Conservation (phyloP, 352 stramenopile genomes). For the Globisporangium rhizosaccharum region DNA sequence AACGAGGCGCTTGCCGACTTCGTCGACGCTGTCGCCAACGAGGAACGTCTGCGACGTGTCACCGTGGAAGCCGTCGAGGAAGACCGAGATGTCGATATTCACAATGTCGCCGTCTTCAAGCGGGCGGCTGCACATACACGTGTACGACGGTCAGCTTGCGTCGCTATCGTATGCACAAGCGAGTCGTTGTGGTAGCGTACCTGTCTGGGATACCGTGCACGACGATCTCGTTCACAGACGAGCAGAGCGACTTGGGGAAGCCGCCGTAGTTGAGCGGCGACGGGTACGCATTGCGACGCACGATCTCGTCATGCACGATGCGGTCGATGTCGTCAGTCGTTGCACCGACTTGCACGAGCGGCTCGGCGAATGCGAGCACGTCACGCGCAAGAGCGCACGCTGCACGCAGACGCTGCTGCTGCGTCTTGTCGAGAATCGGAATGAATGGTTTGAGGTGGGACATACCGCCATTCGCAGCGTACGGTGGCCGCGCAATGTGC, state of each 20-base stretch:
- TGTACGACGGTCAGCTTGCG: background rate
- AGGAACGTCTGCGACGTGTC: slow-evolving; percentile 97
- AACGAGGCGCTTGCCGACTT: slow-evolving; percentile 82
- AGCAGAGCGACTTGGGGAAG: slow-evolving; percentile 95
- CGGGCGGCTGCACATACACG: slow-evolving; percentile 26
- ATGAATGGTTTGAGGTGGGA: slow-evolving; percentile 69
- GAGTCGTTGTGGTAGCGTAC: slow-evolving; percentile 7
- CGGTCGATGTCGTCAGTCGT: slow-evolving; percentile 94
- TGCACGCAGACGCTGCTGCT: slow-evolving; percentile 61
- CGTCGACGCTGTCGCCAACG: slow-evolving; percentile 88
- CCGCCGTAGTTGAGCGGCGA: slow-evolving; percentile 92
- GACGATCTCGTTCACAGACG: slow-evolving; percentile 96
- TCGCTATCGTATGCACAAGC: background rate
- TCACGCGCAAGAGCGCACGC: slow-evolving; percentile 73
- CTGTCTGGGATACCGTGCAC: slow-evolving; percentile 97
- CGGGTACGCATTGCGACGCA: slow-evolving; percentile 80
- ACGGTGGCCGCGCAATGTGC: slow-evolving; percentile 55
- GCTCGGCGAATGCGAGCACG: slow-evolving; percentile 70
- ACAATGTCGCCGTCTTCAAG: slow-evolving; percentile 94
- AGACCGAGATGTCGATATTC: slow-evolving; percentile 96
- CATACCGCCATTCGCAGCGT: slow-evolving; percentile 56
- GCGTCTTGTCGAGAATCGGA: slow-evolving; percentile 59
- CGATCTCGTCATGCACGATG: slow-evolving; percentile 88
- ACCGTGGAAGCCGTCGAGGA: slow-evolving; percentile 92
- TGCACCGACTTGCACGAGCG: slow-evolving; percentile 72